Conservation (phyloP, 169 alveolate genomes). For the Plasmodium coatneyi region DNA sequence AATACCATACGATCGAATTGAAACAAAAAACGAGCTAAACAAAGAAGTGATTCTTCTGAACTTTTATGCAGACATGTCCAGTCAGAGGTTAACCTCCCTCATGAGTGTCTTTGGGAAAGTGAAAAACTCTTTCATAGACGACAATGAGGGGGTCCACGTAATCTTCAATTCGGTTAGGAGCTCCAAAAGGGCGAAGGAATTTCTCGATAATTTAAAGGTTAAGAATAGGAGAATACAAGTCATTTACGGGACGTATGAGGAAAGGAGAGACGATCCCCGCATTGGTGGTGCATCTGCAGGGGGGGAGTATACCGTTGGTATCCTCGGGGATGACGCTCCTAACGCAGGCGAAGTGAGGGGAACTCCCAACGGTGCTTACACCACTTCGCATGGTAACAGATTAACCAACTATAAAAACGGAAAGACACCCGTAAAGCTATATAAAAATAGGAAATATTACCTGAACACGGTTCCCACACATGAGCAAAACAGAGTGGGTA, state of each 20-base stretch:
- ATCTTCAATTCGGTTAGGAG: neutral
- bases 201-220: slow-evolving; percentile 36
- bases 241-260: slow-evolving; percentile 8
- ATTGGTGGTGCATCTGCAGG: neutral
- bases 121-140: slow-evolving; percentile 12
- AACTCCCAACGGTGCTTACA: neutral
- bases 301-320: neutral
- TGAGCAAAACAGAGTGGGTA: neutral
- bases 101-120: slow-evolving; percentile 40
- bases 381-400: neutral
- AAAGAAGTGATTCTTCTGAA: slow-evolving; percentile 49
- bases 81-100: neutral
- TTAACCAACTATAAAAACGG: neutral
- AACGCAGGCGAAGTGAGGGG: neutral
- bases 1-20: slow-evolving; percentile 67
- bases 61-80: slow-evolving; percentile 24
- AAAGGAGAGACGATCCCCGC: neutral
- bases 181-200: slow-evolving; percentile 49
- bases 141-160: slow-evolving; percentile 45
- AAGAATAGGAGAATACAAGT: slow-evolving; percentile 65
- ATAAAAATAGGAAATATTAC: slow-evolving; percentile 51
- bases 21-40: slow-evolving; percentile 20
- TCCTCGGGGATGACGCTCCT: neutral
- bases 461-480: neutral
- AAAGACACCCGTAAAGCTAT: slow-evolving; percentile 26